Evolutionary conservation across 176 grass and related monocot species (phyloP), one percentile per base, ranked within the genome.

Genomic region (Aegilops speltoides): DNA sequence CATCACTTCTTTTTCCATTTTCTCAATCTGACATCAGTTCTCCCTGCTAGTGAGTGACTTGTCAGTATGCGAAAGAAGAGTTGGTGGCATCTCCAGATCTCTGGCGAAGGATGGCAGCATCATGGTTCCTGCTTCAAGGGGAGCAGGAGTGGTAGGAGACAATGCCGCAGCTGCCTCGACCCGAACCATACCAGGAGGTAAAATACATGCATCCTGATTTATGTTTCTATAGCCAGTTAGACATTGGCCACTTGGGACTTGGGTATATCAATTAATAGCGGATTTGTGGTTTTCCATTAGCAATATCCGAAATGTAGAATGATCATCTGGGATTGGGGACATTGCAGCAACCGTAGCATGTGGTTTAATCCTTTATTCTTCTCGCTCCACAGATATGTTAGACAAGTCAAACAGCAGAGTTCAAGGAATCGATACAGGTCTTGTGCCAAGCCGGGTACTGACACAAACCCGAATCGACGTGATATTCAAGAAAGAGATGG

Each of bases 321-420:
- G 37, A 73, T 37, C 25, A 37, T 3, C 6, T 73, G 11, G 36
- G 22, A 73, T 43, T 43, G 5, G 37, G 22, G 70, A 73, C 38
- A 37, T 73, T 22, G 37, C 5, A 11, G 5, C 33, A 25, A 10
- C 68, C 40, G 7, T 73, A 24, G 26, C 71, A 46, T 73, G n/a
- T 46, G 71, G 13, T 46, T 84, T 25, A 84, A 25, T 84, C 54
- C 14, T 83, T 62, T 19, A 23, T 45, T 84, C 57, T 84, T 84
- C 25, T 84, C 17, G 7, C 10, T 25, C 17, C 43, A 10, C 82
- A 84, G 82, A 70, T 64, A 64, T 19, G 15, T 17, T 32, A 63
- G 69, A 63, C 40, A 73, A 84, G 17, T 14, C 36, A 73, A 84
- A 16, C 16, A 71, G 46, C 14, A 10, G 20, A 33, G 15, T 20